Evolutionary conservation across 768 basidiomycete species (phyloP), one percentile per base, ranked within the genome.

Genomic region (Tephrocybe sp.): DNA sequence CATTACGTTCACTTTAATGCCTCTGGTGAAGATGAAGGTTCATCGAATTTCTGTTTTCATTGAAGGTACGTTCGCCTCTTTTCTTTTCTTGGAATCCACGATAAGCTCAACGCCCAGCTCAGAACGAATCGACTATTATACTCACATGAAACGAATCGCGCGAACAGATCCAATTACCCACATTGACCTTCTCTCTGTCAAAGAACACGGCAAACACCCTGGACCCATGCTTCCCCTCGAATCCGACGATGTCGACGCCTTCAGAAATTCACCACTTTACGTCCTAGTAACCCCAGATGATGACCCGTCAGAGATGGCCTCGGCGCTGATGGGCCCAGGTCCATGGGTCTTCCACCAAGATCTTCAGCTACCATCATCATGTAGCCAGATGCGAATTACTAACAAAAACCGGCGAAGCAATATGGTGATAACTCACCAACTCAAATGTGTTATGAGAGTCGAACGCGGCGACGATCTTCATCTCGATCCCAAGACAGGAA

Each of bases 91-190:
- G 5, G 24, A 26, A 17, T 30, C 6, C 28, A 20, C 17, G 15
- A 3, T 18, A 25, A 14, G 48, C 12, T 15, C 32, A 20, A 26
- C 15, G 10, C 9, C 12, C 33, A 32, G 1, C 47, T 33, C 65
- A 94, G 93, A 95, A 67, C 85, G 84, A 57, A 78, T 90, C 10
- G 88, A 90, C 44, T 95, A 94, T 65, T 88, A 80, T 62, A 84
- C 86, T 20, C 75, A 83, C 54, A 78, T 81, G 67, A 80, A 79
- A 55, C 80, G 82, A 34, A 74, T 86, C 14, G 84, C 81, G 0
- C 84, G 91, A 9, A 76, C 88, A 12, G 89, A 93, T 54, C 81
- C 83, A 2, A 64, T 83, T 9, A 73, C 71, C 25, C 80, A 82
- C 34, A 75, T 84, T 48, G 72, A 78, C 9, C 76, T 98, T 0